These are phyloP conservation scores for Dichotomopilus funicola DNA, from an alignment of 2,329 filamentous ascomycete genomes.

Conservation along the genomic window DNA sequence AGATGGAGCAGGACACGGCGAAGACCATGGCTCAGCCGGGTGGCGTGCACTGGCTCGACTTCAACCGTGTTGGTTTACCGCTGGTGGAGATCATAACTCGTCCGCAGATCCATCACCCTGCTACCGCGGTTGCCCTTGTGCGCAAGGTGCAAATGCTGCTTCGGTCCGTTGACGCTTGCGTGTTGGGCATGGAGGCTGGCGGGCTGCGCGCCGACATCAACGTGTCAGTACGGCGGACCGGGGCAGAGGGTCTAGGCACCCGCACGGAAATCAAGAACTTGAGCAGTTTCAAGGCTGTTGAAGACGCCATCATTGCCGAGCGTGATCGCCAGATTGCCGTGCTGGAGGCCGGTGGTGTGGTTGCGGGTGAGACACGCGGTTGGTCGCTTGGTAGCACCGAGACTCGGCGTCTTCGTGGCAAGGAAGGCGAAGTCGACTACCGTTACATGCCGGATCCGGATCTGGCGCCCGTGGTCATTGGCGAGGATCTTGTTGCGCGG, in stretches of 20 bases:
- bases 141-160: constrained; percentile 81
- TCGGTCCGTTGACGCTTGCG: constrained; percentile 74
- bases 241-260: constrained; percentile 56
- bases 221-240: constrained; percentile 68
- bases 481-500: constrained; percentile 58
- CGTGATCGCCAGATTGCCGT: constrained; percentile 79
- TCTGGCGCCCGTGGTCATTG: constrained; percentile 71
- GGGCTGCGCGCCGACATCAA: constrained; percentile 92
- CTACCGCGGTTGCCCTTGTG: constrained; percentile 81
- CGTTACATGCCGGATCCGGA: constrained; percentile 98
- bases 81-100: constrained; percentile 93
- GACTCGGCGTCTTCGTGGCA: constrained; percentile 76
- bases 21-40: constrained; percentile 79
- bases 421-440: constrained; percentile 96
- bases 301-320: constrained; percentile 90
- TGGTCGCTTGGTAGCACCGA: constrained; percentile 82
- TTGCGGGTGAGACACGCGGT: constrained; percentile 84
- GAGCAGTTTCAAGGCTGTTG: constrained; percentile 88
- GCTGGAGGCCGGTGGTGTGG: constrained; percentile 64
- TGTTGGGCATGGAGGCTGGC: constrained; percentile 87
- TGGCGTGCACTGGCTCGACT: constrained; percentile 73
- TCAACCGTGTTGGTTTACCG: constrained; percentile 86
- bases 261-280: constrained; percentile 97
- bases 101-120: constrained; percentile 79
- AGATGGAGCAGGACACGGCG: constrained; percentile 96